phyloP scores from a whole-genome alignment of 176 grass and related monocot species.

The Eragrostis nindensis region DNA sequence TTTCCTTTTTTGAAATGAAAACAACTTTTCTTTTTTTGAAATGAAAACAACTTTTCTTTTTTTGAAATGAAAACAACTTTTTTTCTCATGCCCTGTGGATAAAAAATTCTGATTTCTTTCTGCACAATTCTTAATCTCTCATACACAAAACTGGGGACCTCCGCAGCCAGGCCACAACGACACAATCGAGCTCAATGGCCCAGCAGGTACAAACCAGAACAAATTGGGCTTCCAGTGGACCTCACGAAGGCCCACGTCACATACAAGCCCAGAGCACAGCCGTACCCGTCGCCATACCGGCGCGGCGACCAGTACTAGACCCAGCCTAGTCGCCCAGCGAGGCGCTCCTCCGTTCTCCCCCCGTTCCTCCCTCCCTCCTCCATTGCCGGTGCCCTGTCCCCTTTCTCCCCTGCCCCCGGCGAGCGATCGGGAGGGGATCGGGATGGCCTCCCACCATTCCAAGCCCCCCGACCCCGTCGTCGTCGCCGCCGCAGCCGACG shows the following conservation, averaged over 20 bases:
- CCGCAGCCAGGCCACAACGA: no score
- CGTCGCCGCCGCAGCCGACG: background rate
- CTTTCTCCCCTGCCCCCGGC: background rate
- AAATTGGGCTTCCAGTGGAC: background rate
- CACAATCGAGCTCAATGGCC: no score
- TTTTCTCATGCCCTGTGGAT: no score
- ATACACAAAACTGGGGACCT: no score
- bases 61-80: no score
- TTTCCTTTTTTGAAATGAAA: no score
- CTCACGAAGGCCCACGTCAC: background rate
- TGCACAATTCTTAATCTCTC: no score
- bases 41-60: no score
- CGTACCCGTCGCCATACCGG: conserved; percentile 6
- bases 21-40: no score
- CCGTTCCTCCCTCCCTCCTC: conserved; percentile 12
- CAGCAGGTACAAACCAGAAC: background rate
- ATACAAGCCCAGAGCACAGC: background rate
- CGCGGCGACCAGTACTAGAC: conserved; percentile 10
- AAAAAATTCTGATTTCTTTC: no score
- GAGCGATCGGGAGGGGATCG: conserved; percentile 39
- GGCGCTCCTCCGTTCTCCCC: background rate
- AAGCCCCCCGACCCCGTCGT: conserved; percentile 16
- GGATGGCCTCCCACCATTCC: conserved; percentile 53
- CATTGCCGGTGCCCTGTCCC: conserved; percentile 56
- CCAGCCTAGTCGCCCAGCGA: background rate